Evolutionary conservation across 2,329 filamentous ascomycete species (phyloP), one percentile per base, ranked within the genome.

Genomic region (Ambrosiella cleistominuta): DNA sequence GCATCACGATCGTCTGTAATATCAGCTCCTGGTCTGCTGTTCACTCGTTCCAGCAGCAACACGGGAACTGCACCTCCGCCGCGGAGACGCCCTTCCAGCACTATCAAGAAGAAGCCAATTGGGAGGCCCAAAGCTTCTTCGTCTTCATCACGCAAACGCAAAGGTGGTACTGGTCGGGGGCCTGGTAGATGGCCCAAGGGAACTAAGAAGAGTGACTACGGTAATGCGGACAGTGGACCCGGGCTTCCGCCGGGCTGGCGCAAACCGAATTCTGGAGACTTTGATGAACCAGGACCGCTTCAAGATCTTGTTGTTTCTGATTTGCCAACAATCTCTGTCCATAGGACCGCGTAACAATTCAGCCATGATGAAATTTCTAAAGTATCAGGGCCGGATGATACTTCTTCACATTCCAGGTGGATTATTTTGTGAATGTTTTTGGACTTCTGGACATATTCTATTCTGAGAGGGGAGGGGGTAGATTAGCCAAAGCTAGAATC

Each of bases 111-210:
- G 45, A 61, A 66, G 1, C 61, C 70, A 2, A 68, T 68, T 11
- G 67, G 68, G 1, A 39, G 58, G n/a, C 61, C 62, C 6, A 61
- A 57, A 52, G 38, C 54, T 8, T 45, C 60, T 1, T 47, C 58
- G 12, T 54, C 61, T 2, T 54, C 56, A 2, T 58, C 53, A 2
- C 59, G 56, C 12, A 61, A 61, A 53, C 59, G 56, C 12, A 61
- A 61, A 4, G 80, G 81, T 1, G 80, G 81, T 3, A 84, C 81
- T 0, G 81, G 81, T 1, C 75, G 81, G 56, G 81, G 81, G 0
- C 81, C 81, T 1, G 81, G 81, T 0, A 74, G 81, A 47, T 84
- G 80, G 79, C 81, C 81, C 0, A 84, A 83, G 65, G 81, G 81
- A 4, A 83, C 80, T 0, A 84, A 82, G 68, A 84, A 84, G 66